A percentile compares a stretch with the other conserved stretches of the same genome.
These are phyloP conservation scores for Porodaedalea pini DNA, from an alignment of 1,284 basidiomycete genomes.

Conservation along the genomic window DNA sequence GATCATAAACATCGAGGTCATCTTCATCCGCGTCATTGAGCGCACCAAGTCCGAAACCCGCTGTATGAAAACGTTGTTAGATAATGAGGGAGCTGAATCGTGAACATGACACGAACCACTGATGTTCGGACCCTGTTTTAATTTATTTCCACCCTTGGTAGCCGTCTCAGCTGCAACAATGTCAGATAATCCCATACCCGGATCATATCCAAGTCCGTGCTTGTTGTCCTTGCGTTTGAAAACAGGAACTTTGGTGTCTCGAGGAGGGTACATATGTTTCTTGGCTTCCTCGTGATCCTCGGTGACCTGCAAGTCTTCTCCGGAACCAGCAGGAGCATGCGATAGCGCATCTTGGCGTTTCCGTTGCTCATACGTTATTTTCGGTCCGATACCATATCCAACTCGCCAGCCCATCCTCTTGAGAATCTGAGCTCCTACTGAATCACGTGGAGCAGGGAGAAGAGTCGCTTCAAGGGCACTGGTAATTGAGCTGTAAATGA, in stretches of 20 bases:
- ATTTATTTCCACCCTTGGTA: conserved; percentile 25
- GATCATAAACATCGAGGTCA: conserved; percentile 82
- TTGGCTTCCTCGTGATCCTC: conserved; percentile 62
- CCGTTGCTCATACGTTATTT: conserved; percentile 77
- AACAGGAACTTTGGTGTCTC: conserved; percentile 67
- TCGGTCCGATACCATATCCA: conserved; percentile 91
- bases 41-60: conserved; percentile 83
- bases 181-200: conserved; percentile 63
- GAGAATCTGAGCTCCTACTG: conserved; percentile 77
- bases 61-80: conserved; percentile 34
- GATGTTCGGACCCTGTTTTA: conserved; percentile 49
- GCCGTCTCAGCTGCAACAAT: conserved; percentile 37
- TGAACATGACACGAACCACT: conserved; percentile 43
- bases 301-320: conserved; percentile 38
- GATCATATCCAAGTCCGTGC: conserved; percentile 77
- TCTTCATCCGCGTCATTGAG: conserved; percentile 87
- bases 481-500: conserved; percentile 50
- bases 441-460: conserved; percentile 61
- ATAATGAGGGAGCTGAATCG: background rate
- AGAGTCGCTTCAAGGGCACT: conserved; percentile 57
- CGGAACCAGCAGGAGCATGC: conserved; percentile 36
- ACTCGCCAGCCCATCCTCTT: conserved; percentile 94
- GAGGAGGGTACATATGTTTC: conserved; percentile 83
- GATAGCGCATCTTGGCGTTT: conserved; percentile 63
- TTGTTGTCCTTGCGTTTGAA: conserved; percentile 70